Evolutionary conservation across 2,329 filamentous ascomycete genomes (phyloP).

Genomic region (Coniella vitis): DNA sequence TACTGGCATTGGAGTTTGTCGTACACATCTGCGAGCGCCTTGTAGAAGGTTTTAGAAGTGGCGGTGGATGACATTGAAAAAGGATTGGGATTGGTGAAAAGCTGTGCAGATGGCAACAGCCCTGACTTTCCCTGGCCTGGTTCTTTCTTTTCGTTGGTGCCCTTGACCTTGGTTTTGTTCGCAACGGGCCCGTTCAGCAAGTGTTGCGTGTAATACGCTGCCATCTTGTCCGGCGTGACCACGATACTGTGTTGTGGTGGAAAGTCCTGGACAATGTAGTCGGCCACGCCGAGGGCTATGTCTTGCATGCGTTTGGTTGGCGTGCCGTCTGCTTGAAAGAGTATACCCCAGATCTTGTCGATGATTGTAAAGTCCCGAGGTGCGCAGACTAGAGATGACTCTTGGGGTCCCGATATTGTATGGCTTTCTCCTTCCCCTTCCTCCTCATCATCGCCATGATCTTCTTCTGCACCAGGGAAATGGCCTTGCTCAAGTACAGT

Average conservation of each 20-base stretch:
- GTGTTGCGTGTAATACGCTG: slow-evolving; percentile 64
- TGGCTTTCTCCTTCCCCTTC: background rate
- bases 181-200: slow-evolving; percentile 19
- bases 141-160: too few relatives aligned
- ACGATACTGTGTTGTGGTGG: slow-evolving; percentile 62
- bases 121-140: slow-evolving; percentile 52
- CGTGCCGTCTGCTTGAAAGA: slow-evolving; percentile 63
- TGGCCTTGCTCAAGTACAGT: too few relatives aligned
- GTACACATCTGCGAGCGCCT: slow-evolving; percentile 53
- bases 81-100: slow-evolving; percentile 42
- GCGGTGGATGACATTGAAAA: too few relatives aligned
- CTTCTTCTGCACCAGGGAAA: too few relatives aligned
- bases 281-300: slow-evolving; percentile 66
- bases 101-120: slow-evolving; percentile 59
- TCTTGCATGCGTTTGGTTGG: slow-evolving; percentile 63
- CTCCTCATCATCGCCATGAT: too few relatives aligned
- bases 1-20: slow-evolving; percentile 50
- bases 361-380: slow-evolving; percentile 47
- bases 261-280: slow-evolving; percentile 66
- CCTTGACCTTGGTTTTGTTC: too few relatives aligned
- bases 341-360: slow-evolving; percentile 67
- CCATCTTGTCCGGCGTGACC: slow-evolving; percentile 69
- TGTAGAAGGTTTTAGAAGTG: slow-evolving; percentile 30
- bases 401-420: slow-evolving; percentile 1
- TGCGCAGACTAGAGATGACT: background rate